These are phyloP conservation scores for Purshia tridentata DNA, from an alignment of 306 rosid genomes.

Conservation along the genomic window DNA sequence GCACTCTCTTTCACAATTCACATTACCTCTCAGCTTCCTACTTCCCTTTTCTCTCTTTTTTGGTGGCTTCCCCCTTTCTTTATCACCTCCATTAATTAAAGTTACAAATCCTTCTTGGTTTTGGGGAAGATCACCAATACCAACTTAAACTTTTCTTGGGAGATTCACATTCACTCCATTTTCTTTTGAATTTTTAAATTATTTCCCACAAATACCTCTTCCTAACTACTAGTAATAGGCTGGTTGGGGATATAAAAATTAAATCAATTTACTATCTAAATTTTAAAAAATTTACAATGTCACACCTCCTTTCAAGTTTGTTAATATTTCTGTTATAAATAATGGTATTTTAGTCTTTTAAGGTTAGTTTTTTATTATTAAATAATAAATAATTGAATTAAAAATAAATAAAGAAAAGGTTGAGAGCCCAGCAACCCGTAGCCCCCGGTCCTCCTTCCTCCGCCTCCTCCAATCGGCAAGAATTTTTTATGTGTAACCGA, in stretches of 20 bases:
- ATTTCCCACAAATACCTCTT: not conserved
- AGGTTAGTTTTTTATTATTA: no score
- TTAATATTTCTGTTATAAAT: no score
- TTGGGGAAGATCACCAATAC: slow-evolving; percentile 55
- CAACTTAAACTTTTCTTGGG: slow-evolving; percentile 27
- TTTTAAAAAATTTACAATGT: no score
- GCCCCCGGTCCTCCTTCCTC: no score
- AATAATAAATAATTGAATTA: no score
- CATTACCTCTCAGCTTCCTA: slow-evolving; percentile 26
- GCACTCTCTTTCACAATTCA: slow-evolving; percentile 63
- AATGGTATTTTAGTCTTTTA: no score
- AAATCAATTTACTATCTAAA: no score
- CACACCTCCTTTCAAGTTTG: no score
- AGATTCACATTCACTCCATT: not conserved
- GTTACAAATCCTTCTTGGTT: slow-evolving; percentile 55
- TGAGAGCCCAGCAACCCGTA: no score
- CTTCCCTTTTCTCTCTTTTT: slow-evolving; percentile 17
- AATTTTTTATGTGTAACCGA: no score
- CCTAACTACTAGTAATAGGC: not conserved
- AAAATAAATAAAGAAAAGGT: no score
- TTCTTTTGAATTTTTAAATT: not conserved
- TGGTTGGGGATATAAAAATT: not conserved
- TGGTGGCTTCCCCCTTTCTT: slow-evolving; percentile 41
- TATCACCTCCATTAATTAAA: slow-evolving; percentile 47
- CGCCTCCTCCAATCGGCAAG: no score